These are phyloP conservation scores for Aspergillus unguis DNA, from an alignment of 2,329 filamentous ascomycete genomes.

Conservation along the genomic window DNA sequence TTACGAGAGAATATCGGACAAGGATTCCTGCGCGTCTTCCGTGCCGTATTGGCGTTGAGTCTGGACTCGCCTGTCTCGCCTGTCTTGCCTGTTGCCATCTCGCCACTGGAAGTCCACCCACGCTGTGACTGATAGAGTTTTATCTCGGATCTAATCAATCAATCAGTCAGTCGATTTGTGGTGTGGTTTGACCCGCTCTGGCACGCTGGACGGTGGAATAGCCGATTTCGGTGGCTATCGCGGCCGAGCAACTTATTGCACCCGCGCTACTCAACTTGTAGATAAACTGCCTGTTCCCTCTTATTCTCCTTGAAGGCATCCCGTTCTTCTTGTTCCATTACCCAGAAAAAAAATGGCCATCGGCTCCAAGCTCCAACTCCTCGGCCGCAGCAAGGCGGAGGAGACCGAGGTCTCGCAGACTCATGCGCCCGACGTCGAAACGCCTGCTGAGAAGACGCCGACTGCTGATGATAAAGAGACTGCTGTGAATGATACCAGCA, in stretches of 20 bases:
- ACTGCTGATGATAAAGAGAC: neutral
- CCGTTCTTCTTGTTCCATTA: too few relatives aligned
- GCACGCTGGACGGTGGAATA: neutral
- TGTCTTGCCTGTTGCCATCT: neutral
- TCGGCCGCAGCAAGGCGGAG: neutral
- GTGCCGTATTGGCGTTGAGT: neutral
- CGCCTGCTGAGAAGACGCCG: neutral
- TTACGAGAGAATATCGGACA: neutral
- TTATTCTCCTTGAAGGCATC: too few relatives aligned
- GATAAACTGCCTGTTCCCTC: neutral
- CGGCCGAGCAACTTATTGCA: neutral
- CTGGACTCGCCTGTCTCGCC: neutral
- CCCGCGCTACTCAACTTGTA: neutral
- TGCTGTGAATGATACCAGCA: neutral
- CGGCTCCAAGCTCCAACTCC: neutral
- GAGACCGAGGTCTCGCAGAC: neutral
- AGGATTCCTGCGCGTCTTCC: neutral
- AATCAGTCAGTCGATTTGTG: neutral
- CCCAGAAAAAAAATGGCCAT: slow-evolving; percentile 1
- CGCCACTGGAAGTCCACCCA: slow-evolving; percentile 2
- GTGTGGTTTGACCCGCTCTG: neutral
- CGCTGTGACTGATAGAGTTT: neutral
- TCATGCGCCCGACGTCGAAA: neutral
- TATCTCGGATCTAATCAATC: slow-evolving; percentile 9
- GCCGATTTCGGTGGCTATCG: slow-evolving; percentile 5